Evolutionary conservation across 2,329 filamentous ascomycete species (phyloP).

Genomic region (Keithomyces neogunnii): DNA sequence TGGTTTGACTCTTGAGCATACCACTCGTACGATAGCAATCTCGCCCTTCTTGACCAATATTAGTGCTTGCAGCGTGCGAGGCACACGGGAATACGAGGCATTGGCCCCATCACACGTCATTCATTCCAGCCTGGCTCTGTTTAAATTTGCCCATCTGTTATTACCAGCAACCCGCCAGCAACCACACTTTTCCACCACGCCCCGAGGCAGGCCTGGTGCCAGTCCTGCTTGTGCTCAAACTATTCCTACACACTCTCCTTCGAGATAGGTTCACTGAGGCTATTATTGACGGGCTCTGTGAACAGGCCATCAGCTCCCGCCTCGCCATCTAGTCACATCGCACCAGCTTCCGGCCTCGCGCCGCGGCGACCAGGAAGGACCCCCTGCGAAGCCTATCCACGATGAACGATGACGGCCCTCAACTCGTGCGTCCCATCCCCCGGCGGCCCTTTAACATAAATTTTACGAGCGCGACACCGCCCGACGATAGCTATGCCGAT

Average conservation of each 20-base stretch:
- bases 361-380: neutral
- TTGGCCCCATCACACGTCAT: neutral
- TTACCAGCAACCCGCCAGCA: neutral
- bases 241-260: too few relatives aligned
- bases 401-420: conserved; percentile 38
- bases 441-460: conserved; percentile 61
- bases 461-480: conserved; percentile 36
- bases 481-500: conserved; percentile 26
- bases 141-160: neutral
- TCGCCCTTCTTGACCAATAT: neutral
- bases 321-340: neutral
- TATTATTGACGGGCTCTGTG: too few relatives aligned
- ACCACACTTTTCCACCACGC: neutral
- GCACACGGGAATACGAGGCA: neutral
- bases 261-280: too few relatives aligned
- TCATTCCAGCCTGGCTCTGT: neutral
- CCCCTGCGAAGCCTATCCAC: neutral
- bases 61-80: neutral
- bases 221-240: neutral
- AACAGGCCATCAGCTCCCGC: too few relatives aligned
- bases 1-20: neutral
- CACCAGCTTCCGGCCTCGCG: neutral
- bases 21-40: neutral
- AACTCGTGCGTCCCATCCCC: conserved; percentile 60
- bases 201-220: neutral